phyloP scores from a whole-genome alignment of 768 basidiomycete species.

The Daedaleopsis nitida region DNA sequence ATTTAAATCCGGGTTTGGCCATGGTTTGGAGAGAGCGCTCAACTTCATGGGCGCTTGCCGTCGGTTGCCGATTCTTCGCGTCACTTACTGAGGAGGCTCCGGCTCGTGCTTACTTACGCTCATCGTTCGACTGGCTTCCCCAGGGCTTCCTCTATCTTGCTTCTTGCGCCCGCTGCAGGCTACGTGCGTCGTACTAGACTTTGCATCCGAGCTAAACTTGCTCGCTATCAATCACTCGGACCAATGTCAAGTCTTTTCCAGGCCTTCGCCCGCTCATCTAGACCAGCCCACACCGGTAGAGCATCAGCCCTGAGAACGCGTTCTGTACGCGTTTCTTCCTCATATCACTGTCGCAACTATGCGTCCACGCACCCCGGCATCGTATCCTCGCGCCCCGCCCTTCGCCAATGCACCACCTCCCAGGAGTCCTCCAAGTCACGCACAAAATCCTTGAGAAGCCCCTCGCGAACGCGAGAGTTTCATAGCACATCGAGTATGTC shows the following conservation, averaged over 20 bases:
- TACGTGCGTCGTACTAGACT: too few species aligned
- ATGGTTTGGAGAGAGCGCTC: too few species aligned
- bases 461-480: constrained; percentile 5
- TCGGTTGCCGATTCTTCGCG: too few species aligned
- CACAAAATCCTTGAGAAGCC: not conserved
- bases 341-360: not conserved
- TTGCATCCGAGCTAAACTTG: too few species aligned
- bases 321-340: not conserved
- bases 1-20: too few species aligned
- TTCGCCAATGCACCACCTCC: not conserved
- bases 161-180: too few species aligned
- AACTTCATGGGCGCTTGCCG: too few species aligned
- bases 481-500: constrained; percentile 1
- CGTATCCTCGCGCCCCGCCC: not conserved
- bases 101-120: too few species aligned
- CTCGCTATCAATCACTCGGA: too few species aligned
- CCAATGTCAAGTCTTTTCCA: not conserved
- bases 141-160: too few species aligned
- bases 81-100: too few species aligned
- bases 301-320: not conserved
- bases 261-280: not conserved
- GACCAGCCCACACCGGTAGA: not conserved
- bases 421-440: not conserved
- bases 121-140: too few species aligned
- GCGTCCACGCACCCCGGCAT: not conserved